Percentiles rank a stretch among this genome's conserved stretches.
phyloP scores from a whole-genome alignment of 1,139 yeast genomes.

The Kluyveromyces marxianus region DNA sequence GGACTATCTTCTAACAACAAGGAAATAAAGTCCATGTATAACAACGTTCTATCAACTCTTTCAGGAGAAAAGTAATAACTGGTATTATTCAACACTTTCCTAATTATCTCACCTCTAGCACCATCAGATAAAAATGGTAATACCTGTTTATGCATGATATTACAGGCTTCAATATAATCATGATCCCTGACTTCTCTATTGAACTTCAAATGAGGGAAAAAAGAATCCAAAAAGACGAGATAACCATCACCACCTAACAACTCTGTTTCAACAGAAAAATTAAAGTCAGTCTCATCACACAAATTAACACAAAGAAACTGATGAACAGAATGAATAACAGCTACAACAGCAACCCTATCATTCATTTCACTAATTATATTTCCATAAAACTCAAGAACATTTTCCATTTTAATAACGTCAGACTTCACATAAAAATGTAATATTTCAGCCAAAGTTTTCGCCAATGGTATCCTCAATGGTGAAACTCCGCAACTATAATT shows the following conservation, averaged over 20 bases:
- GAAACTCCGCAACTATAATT: too few species aligned
- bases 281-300: slow-evolving; percentile 15
- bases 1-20: slow-evolving; percentile 15
- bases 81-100: slow-evolving; percentile 8
- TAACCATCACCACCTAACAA: slow-evolving; percentile 24
- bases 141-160: too few species aligned
- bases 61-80: background rate
- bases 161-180: too few species aligned
- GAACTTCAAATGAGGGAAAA: slow-evolving; percentile 8
- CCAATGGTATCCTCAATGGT: slow-evolving; percentile 20
- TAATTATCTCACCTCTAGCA: slow-evolving; percentile 19
- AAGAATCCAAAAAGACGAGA: slow-evolving; percentile 16
- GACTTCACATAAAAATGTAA: slow-evolving; percentile 18
- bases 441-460: slow-evolving; percentile 31
- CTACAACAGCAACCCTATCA: slow-evolving; percentile 24
- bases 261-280: background rate
- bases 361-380: slow-evolving; percentile 24
- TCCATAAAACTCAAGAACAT: slow-evolving; percentile 24
- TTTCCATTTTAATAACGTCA: slow-evolving; percentile 15
- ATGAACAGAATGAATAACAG: slow-evolving; percentile 31
- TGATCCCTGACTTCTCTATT: too few species aligned
- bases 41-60: background rate
- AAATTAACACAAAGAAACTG: slow-evolving; percentile 28
- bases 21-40: background rate
- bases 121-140: too few species aligned